A percentile compares a stretch with the other conserved stretches of the same genome.
Evolutionary conservation across 1,139 yeast species (phyloP).

Genomic region (Saccharomyces pastorianus): DNA sequence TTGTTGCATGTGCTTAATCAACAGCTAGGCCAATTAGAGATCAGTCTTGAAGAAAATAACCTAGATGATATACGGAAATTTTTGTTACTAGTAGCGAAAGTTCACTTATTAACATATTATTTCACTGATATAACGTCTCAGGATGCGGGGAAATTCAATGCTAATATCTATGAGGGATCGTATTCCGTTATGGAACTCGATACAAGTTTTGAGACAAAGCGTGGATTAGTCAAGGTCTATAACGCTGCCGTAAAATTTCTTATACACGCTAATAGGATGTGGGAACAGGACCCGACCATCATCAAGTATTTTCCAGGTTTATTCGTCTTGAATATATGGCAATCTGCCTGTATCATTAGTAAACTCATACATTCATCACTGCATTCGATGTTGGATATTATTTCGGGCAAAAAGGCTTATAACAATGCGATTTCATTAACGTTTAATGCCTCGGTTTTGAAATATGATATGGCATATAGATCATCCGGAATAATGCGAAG

Average conservation of each 20-base stretch:
- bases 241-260: conserved; percentile 70
- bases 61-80: conserved; percentile 63
- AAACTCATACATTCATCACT: conserved; percentile 70
- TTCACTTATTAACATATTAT: conserved; percentile 72
- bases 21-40: conserved; percentile 69
- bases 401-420: conserved; percentile 65
- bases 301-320: conserved; percentile 78
- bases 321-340: conserved; percentile 78
- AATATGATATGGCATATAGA: conserved; percentile 87
- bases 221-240: conserved; percentile 69
- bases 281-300: conserved; percentile 51
- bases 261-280: conserved; percentile 57
- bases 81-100: conserved; percentile 61
- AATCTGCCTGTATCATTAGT: conserved; percentile 77
- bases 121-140: conserved; percentile 52
- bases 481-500: conserved; percentile 91
- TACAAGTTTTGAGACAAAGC: conserved; percentile 46
- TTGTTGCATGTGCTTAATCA: conserved; percentile 59
- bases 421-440: conserved; percentile 62
- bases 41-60: conserved; percentile 36
- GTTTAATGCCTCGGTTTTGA: conserved; percentile 72
- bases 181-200: conserved; percentile 13
- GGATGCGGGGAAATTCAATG: conserved; percentile 16
- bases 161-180: conserved; percentile 7
- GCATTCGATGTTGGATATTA: conserved; percentile 56